These are phyloP conservation scores for Russula earlei DNA, from an alignment of 768 basidiomycete genomes.

Conservation along the genomic window DNA sequence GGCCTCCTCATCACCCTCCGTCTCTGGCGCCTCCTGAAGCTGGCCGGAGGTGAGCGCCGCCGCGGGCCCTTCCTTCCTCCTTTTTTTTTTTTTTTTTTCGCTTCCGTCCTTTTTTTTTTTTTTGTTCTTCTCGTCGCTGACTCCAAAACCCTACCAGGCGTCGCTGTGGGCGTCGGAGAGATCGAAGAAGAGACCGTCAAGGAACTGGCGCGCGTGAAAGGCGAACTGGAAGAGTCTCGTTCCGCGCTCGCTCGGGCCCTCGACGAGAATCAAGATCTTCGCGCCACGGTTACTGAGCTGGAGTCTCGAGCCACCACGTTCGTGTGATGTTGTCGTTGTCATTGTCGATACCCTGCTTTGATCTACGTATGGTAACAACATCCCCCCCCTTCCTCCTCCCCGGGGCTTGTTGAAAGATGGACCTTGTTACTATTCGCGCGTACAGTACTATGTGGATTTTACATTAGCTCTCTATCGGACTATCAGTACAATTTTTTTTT, in stretches of 20 bases:
- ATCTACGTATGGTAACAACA: not conserved
- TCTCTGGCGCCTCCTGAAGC: slow-evolving; percentile 72
- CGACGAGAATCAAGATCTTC: slow-evolving; percentile 47
- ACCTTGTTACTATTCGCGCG: not conserved
- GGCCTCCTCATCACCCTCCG: slow-evolving; percentile 63
- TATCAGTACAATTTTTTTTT: not conserved
- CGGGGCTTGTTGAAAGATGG: not conserved
- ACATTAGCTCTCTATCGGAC: not conserved
- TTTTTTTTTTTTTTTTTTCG: not conserved
- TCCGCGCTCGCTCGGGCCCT: slow-evolving; percentile 36
- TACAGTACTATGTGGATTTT: not conserved
- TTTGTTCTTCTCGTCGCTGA: too few relatives aligned
- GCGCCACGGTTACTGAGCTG: not conserved
- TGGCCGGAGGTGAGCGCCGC: slow-evolving; percentile 43
- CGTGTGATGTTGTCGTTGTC: not conserved
- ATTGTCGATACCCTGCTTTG: too few relatives aligned
- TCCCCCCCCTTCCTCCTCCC: not conserved
- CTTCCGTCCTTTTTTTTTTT: slow-evolving; percentile 28
- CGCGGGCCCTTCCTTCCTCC: too few relatives aligned
- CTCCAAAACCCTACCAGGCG: slow-evolving; percentile 43
- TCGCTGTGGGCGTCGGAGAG: slow-evolving; percentile 69
- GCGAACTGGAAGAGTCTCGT: slow-evolving; percentile 38
- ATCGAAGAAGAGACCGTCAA: slow-evolving; percentile 46
- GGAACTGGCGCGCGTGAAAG: slow-evolving; percentile 40
- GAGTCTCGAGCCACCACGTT: not conserved